phyloP scores from a whole-genome alignment of 1,284 basidiomycete species.

The Ustilago nuda region DNA sequence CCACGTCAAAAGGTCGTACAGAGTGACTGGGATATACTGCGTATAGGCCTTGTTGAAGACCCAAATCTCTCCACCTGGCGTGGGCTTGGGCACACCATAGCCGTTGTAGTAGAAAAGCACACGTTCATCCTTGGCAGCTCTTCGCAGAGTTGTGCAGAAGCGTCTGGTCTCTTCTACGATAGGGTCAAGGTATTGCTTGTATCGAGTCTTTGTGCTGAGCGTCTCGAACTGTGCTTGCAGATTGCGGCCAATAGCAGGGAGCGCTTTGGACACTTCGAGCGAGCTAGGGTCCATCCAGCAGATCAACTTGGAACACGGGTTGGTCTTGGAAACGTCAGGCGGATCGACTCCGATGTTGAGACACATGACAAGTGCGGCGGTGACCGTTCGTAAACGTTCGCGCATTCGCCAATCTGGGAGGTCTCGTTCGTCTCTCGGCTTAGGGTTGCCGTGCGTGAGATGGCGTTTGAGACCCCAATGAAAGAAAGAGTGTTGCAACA shows the following conservation, averaged over 20 bases:
- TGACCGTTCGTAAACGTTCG: slow-evolving; percentile 83
- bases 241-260: slow-evolving; percentile 82
- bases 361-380: slow-evolving; percentile 92
- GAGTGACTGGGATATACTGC: slow-evolving; percentile 95
- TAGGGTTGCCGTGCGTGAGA: slow-evolving; percentile 85
- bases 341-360: slow-evolving; percentile 98
- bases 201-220: slow-evolving; percentile 77
- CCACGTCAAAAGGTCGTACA: slow-evolving; percentile 92
- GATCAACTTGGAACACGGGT: slow-evolving; percentile 92
- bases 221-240: slow-evolving; percentile 96
- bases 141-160: slow-evolving; percentile 85
- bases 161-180: slow-evolving; percentile 93
- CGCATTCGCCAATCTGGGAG: slow-evolving; percentile 79
- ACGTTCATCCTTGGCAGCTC: slow-evolving; percentile 91
- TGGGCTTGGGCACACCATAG: slow-evolving; percentile 96
- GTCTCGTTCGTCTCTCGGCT: slow-evolving; percentile 76
- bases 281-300: slow-evolving; percentile 95
- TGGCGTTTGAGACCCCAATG: slow-evolving; percentile 77
- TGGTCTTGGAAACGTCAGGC: slow-evolving; percentile 96
- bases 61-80: slow-evolving; percentile 96
- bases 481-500: slow-evolving; percentile 64
- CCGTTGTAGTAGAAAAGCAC: slow-evolving; percentile 98
- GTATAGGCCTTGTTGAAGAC: slow-evolving; percentile 98
- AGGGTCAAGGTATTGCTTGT: slow-evolving; percentile 83
- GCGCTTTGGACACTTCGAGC: slow-evolving; percentile 75